Percentiles rank a stretch among this genome's conserved stretches.
Conservation (phyloP, 352 stramenopile genomes). For the Elongisporangium prolatum region DNA sequence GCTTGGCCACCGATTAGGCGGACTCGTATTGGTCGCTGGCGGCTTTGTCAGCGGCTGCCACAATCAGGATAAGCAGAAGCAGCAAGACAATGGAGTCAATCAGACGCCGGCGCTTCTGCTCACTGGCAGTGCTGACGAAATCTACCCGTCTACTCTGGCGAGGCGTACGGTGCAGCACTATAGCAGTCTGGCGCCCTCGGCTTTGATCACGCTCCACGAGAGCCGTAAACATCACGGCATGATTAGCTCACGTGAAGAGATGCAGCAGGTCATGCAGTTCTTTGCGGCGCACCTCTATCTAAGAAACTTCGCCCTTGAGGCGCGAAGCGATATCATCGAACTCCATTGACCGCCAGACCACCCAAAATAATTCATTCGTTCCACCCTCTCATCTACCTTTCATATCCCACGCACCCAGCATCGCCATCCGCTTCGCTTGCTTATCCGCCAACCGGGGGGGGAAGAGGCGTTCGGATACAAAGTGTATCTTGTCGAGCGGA, state of each 20-base stretch:
- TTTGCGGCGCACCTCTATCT: conserved; percentile 44
- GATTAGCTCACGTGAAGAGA: conserved; percentile 42
- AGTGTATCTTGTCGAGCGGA: background rate
- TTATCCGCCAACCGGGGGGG: background rate
- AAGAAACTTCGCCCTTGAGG: conserved; percentile 44
- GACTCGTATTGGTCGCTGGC: conserved; percentile 47
- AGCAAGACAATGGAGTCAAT: conserved; percentile 5
- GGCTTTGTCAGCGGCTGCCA: conserved; percentile 34
- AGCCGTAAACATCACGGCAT: conserved; percentile 47
- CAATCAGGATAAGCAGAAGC: background rate
- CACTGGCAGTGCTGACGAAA: conserved; percentile 22
- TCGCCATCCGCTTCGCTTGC: background rate
- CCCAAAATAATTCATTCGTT: background rate
- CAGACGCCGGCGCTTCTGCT: conserved; percentile 46
- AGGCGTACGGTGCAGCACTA: conserved; percentile 25
- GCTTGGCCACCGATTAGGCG: conserved; percentile 29
- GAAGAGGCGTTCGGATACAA: background rate
- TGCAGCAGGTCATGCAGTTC: conserved; percentile 58
- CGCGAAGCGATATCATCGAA: conserved; percentile 51
- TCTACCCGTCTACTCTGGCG: conserved; percentile 34
- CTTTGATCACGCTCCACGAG: conserved; percentile 8
- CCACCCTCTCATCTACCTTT: background rate
- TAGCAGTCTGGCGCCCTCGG: conserved; percentile 7
- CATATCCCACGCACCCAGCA: background rate
- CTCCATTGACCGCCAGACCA: conserved; percentile 14